These are phyloP conservation scores for Caulochytrium protostelioides DNA, from an alignment of 371 early-diverging fungal genomes.

Conservation along the genomic window DNA sequence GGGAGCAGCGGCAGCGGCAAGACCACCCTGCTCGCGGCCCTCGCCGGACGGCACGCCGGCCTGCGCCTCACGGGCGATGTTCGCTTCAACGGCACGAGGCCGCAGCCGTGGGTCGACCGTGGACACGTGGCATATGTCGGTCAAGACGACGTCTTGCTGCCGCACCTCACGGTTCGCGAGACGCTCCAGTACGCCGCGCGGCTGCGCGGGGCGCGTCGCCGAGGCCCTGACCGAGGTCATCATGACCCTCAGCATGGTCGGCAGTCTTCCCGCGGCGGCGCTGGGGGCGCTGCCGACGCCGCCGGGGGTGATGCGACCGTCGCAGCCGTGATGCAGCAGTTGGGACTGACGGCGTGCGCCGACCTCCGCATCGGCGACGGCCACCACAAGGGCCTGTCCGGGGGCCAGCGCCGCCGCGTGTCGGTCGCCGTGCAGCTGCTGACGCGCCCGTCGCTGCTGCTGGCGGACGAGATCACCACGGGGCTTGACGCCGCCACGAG, in stretches of 20 bases:
- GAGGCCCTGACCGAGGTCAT: constrained; percentile 9
- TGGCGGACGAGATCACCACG: constrained; percentile 78
- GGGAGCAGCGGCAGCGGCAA: constrained; percentile 65
- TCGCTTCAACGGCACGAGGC: no score
- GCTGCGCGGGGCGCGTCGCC: constrained; percentile 8
- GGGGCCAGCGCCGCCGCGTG: constrained; percentile 21
- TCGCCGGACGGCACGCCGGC: no score
- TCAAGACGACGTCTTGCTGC: constrained; percentile 26
- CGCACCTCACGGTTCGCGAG: constrained; percentile 22
- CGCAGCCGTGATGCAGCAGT: constrained; percentile 46
- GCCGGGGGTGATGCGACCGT: no score
- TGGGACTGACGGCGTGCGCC: constrained; percentile 55
- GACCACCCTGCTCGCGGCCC: constrained; percentile 41
- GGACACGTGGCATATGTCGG: constrained; percentile 23
- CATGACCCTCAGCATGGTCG: no score
- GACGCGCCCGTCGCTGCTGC: constrained; percentile 64
- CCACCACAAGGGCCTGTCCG: constrained; percentile 54
- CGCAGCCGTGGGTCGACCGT: no score
- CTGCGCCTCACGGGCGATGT: no score
- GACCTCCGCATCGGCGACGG: constrained; percentile 64
- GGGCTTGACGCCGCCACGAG: constrained; percentile 67
- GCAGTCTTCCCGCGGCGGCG: no score
- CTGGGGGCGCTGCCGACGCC: no score
- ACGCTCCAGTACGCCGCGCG: constrained; percentile 19
- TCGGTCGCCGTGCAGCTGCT: constrained; percentile 49